Evolutionary conservation across 257 asterid species (phyloP).

Genomic region (Fraxinus pennsylvanica): DNA sequence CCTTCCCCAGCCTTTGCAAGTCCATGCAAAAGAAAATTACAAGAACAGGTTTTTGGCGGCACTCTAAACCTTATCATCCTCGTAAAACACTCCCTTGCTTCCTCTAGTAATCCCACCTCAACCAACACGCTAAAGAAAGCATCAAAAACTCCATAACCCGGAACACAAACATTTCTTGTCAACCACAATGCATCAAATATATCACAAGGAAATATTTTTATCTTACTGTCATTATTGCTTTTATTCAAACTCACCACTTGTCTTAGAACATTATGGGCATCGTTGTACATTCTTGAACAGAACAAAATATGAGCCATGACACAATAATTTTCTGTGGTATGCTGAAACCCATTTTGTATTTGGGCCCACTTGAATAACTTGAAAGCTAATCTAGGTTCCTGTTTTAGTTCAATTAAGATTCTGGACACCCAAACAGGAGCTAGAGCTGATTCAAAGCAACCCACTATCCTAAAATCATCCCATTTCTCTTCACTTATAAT

Average conservation of each 20-base stretch:
- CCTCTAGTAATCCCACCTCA: slow-evolving; percentile 71
- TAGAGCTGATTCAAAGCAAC: slow-evolving; percentile 46
- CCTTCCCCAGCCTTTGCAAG: slow-evolving; percentile 48
- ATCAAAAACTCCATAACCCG: slow-evolving; percentile 83
- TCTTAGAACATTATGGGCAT: slow-evolving; percentile 54
- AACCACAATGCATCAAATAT: slow-evolving; percentile 75
- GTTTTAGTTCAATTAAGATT: slow-evolving; percentile 53
- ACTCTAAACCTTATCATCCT: slow-evolving; percentile 64
- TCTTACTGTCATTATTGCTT: slow-evolving; percentile 19
- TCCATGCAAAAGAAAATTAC: slow-evolving; percentile 73
- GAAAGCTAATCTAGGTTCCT: slow-evolving; percentile 72
- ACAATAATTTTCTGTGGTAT: slow-evolving; percentile 67
- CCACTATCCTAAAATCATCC: slow-evolving; percentile 51
- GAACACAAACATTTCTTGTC: slow-evolving; percentile 56
- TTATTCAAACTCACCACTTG: slow-evolving; percentile 47
- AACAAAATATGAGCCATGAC: slow-evolving; percentile 79
- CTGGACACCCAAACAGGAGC: slow-evolving; percentile 65
- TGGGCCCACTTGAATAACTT: slow-evolving; percentile 75
- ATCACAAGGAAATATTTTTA: slow-evolving; percentile 26
- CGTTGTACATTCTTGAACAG: slow-evolving; percentile 69
- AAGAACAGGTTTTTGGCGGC: slow-evolving; percentile 71
- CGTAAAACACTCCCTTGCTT: slow-evolving; percentile 72
- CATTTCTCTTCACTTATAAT: slow-evolving; percentile 60
- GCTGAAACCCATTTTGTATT: slow-evolving; percentile 46
- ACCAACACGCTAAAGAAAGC: slow-evolving; percentile 66